Evolutionary conservation across 306 rosid genomes (phyloP), one percentile per base, ranked within the genome.

Genomic region (Vicia faba): DNA sequence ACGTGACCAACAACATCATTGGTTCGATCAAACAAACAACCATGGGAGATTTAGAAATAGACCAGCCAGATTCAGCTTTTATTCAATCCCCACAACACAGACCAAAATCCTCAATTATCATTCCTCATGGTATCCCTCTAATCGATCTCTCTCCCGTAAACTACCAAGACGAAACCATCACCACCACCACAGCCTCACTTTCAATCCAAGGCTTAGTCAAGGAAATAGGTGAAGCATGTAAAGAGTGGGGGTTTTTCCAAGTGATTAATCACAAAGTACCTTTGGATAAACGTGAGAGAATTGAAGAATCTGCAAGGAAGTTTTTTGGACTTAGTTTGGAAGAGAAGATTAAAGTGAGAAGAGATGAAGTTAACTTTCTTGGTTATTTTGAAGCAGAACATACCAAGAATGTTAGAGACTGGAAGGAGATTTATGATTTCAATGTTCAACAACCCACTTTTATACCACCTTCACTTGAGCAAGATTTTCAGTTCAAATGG

Each of bases 401-500:
- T 71, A 91, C 96, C 0, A 88, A 91, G 38, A 84, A 91, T 55
- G 91, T 91, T 6, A 91, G 89, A 68, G 96, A 91, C 18, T 91
- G 97, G 97, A 91, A 91, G 75, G 97, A 88, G 61, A 85, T 88
- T 12, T 91, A 86, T 78, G 97, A 91, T 81, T 91, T 78, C 67
- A 71, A 80, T 83, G 89, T 84, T 11, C 78, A 78, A 20, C 84
- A 88, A 65, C 81, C 66, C 4, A 83, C 85, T 20, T 45, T 74
- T 26, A 25, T 88, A 9, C 88, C 96, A 1, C 86, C 86, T 23
- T 81, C 85, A 1, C 61, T 26, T 13, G 18, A 20, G 0, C 46
- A 49, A 62, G 66, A 58, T 13, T 5, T 76, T 72, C 88, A 77
- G 69, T 65, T 64, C 4, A 61, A 73, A 36, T 69, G 86, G 90